phyloP scores from a whole-genome alignment of 495 filamentous ascomycete genomes.

The Clohesyomyces aquaticus region DNA sequence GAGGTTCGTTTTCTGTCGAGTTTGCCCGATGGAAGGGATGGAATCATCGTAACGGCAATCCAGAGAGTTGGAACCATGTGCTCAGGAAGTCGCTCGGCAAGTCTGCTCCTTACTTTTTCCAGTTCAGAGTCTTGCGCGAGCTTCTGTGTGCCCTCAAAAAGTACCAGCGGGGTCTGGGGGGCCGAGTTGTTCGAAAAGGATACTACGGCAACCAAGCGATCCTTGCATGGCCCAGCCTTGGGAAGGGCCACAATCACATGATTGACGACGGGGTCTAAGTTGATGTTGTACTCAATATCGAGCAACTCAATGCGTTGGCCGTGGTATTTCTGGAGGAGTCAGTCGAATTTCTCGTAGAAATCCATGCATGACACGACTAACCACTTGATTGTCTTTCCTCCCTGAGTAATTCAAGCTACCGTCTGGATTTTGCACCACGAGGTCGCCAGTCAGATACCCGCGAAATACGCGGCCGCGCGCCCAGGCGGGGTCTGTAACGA shows the following conservation, averaged over 20 bases:
- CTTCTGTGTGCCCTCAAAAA: constrained; percentile 28
- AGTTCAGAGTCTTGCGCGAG: neutral
- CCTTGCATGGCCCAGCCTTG: constrained; percentile 28
- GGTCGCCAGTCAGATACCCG: constrained; percentile 39
- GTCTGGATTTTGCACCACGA: constrained; percentile 36
- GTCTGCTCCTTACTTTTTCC: constrained; percentile 9
- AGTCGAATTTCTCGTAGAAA: neutral
- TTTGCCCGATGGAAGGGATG: constrained; percentile 29
- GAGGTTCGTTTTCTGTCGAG: constrained; percentile 27
- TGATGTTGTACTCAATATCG: constrained; percentile 41
- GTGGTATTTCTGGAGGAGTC: constrained; percentile 29
- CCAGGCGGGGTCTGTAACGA: constrained; percentile 20
- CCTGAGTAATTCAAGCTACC: constrained; percentile 37
- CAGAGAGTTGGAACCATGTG: constrained; percentile 34
- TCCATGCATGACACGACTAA: neutral
- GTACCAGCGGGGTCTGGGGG: constrained; percentile 10
- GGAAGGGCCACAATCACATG: constrained; percentile 26
- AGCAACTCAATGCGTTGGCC: constrained; percentile 42
- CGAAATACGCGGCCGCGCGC: constrained; percentile 20
- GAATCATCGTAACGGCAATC: constrained; percentile 27
- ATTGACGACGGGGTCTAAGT: constrained; percentile 16
- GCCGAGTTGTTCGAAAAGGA: neutral
- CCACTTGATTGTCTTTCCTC: constrained; percentile 41
- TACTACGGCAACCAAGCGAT: constrained; percentile 30
- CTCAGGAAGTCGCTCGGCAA: constrained; percentile 20